phyloP scores from a whole-genome alignment of 2,329 filamentous ascomycete genomes.

The Stagonosporopsis vannaccii region DNA sequence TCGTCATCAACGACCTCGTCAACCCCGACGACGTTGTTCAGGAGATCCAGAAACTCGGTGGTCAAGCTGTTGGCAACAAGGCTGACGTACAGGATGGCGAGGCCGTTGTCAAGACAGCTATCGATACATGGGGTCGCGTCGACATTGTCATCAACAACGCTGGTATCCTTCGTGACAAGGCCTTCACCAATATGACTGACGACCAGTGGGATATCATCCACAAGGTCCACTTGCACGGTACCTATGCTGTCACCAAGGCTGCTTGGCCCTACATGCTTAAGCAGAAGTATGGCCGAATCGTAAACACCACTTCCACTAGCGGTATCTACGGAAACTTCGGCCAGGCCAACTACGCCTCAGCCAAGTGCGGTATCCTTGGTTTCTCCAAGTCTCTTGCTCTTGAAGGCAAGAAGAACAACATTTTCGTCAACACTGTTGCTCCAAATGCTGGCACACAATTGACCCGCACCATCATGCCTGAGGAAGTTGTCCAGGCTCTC shows the following conservation, averaged over 20 bases:
- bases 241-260: constrained; percentile 96
- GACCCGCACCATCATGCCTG: constrained; percentile 92
- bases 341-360: constrained; percentile 93
- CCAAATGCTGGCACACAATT: constrained; percentile 96
- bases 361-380: constrained; percentile 79
- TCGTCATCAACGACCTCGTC: constrained; percentile 95
- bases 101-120: constrained; percentile 86
- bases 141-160: constrained; percentile 98
- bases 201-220: constrained; percentile 90
- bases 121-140: constrained; percentile 90
- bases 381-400: constrained; percentile 92
- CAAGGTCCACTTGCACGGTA: constrained; percentile 91
- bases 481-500: constrained; percentile 98
- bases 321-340: constrained; percentile 99
- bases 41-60: constrained; percentile 89
- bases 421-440: constrained; percentile 96
- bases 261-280: constrained; percentile 98
- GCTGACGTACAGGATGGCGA: constrained; percentile 94
- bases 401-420: constrained; percentile 97
- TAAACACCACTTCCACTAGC: constrained; percentile 96
- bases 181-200: constrained; percentile 97
- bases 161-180: constrained; percentile 96
- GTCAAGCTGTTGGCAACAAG: constrained; percentile 91
- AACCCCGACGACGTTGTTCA: constrained; percentile 89
- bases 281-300: constrained; percentile 96